Base-by-base conservation (phyloP, 352 stramenopile species). In the Phytophthora megakarya region DNA sequence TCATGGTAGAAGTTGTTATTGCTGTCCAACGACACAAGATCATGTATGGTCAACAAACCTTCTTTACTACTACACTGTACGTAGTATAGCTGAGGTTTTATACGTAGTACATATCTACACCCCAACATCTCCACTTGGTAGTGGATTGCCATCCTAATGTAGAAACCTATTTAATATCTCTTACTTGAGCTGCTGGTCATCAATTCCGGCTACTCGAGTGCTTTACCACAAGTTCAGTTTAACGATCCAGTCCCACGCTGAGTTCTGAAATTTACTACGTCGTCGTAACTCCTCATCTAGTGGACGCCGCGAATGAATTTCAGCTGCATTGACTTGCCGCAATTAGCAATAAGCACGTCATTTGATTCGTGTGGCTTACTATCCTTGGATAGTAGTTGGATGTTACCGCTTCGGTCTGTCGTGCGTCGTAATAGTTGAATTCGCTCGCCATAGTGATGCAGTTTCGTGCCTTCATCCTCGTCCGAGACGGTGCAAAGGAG, bases 301-400 rank as follows among this genome's bases (percentile, higher is more conserved):
- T 65, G 57, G 28, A 38, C 23, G 39, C 33, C 56, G 58, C 57
- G 33, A 70, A 62, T 66, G 30, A 54, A 32, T 47, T 52, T 52
- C 22, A 39, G 44, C 44, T 51, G 25, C 1, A 9, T 48, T 64
- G 55, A 56, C 33, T 33, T 42, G 51, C 16, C 19, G 28, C 13
- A 32, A 12, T 56, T 7, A 55, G 55, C 33, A 71, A 53, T 33
- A 45, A 55, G 63, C 56, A 67, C 63, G 63, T 30, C 55, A 67
- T 32, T 28, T 42, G 30, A 54, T 54, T 42, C 12, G 3, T 32
- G 26, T 32, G 26, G 26, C 26, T 32, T 43, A 26, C 28, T n/a
- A n/a, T n/a, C n/a, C n/a, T n/a, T n/a, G n/a, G n/a, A n/a, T n/a
- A n/a, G n/a, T n/a, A n/a, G n/a, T 49, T 43, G 38, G 55, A 63